phyloP scores from a whole-genome alignment of 2,329 filamentous ascomycete species.

The Fusarium concolor region DNA sequence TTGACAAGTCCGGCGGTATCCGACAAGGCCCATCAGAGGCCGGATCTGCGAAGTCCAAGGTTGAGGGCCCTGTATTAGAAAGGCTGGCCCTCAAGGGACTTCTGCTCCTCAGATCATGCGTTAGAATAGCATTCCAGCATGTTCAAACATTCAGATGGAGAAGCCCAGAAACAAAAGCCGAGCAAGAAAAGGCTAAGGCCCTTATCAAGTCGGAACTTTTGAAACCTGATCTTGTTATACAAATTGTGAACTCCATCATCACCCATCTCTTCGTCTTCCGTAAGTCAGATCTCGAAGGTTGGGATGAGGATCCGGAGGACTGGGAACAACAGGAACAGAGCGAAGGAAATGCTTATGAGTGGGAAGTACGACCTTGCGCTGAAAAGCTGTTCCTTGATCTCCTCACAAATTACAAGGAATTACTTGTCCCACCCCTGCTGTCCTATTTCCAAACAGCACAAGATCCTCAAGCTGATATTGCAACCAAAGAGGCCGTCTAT shows the following conservation, averaged over 20 bases:
- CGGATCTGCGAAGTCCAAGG: slow-evolving; percentile 59
- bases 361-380: slow-evolving; percentile 89
- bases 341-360: slow-evolving; percentile 88
- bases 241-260: slow-evolving; percentile 87
- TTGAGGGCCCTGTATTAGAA: slow-evolving; percentile 76
- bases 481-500: slow-evolving; percentile 94
- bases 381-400: slow-evolving; percentile 95
- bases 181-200: slow-evolving; percentile 76
- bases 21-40: slow-evolving; percentile 57
- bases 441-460: slow-evolving; percentile 85
- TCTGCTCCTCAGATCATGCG: slow-evolving; percentile 81
- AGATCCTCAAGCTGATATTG: slow-evolving; percentile 72
- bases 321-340: slow-evolving; percentile 94
- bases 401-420: slow-evolving; percentile 85
- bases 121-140: slow-evolving; percentile 86
- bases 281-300: slow-evolving; percentile 85
- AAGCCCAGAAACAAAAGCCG: slow-evolving; percentile 77
- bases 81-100: slow-evolving; percentile 86
- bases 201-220: slow-evolving; percentile 80
- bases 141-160: slow-evolving; percentile 86
- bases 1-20: slow-evolving; percentile 70
- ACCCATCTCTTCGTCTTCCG: slow-evolving; percentile 90
- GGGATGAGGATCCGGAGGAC: slow-evolving; percentile 94
- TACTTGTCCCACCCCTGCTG: slow-evolving; percentile 82
- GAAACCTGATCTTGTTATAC: slow-evolving; percentile 78